Base-by-base conservation (phyloP, 257 asterid genomes). In the Scutellaria galericulata region DNA sequence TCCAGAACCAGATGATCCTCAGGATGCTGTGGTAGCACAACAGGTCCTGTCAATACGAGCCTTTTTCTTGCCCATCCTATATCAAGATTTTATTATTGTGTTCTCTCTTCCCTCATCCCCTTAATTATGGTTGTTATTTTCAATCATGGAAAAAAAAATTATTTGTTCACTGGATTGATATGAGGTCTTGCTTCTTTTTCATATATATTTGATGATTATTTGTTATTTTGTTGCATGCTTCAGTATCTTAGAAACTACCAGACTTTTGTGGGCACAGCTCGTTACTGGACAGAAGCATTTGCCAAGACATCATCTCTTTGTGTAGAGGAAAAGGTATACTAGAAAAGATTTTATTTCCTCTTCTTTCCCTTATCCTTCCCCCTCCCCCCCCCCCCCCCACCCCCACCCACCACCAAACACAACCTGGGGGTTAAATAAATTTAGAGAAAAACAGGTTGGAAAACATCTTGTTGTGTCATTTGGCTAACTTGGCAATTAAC, bases 211-310 rank as follows among this genome's bases (percentile, higher is more conserved):
- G 42, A 77, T 73, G 71, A 73, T 61, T 59, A 3, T 48, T 63
- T 56, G 8, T 60, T 22, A 18, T 64, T 46, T 15, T 37, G 12
- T 6, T 64, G 55, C 12, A 51, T 57, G 44, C 51, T 61, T 14
- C 86, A 94, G 99, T 94, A 84, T 78, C 86, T 88, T 18, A 84
- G 64, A 80, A 95, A 94, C 66, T 81, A 94, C 75, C 87, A 81
- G 52, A 91, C 95, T 7, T 94, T 85, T 78, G 77, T 79, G 56
- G 80, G 91, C 68, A 94, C 98, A 40, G 97, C 99, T 80, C 97
- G 97, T 54, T 90, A 94, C 81, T 94, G 99, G 99, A 94, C 99
- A 3, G 98, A 94, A 78, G 84, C 97, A 76, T 94, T 89, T 88
- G 98, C 99, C 44, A 91, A 76, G 86, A 68, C 86, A 7, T 81